Evolutionary conservation across 1,139 yeast genomes (phyloP), one percentile per base, ranked within the genome.

Genomic region (Scheffersomyces segobiensis): DNA sequence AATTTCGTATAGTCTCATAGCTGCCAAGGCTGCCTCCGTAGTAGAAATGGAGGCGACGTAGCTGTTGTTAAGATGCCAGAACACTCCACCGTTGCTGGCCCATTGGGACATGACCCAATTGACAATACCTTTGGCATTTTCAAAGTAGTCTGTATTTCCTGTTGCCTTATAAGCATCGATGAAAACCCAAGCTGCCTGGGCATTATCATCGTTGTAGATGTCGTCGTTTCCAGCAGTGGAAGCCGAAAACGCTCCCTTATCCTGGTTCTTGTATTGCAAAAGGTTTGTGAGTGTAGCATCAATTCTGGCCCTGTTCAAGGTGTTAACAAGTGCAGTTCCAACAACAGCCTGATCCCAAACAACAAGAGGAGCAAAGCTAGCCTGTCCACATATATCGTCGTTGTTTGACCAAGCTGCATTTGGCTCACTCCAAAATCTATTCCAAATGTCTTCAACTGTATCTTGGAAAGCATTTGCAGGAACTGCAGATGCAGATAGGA

Each of bases 31-130:
- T 1, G 74, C 69, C 61, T 77, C 81, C 7, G 70, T 61, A 5
- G 72, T 72, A 6, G 80, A 76, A 48, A 77, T 76, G 59, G 75
- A 74, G 1, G 80, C 76, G 32, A 77, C 64, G 62, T 77, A 77
- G 32, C 60, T 56, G 2, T 69, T 71, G 17, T 68, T 61, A 47
- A 67, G 63, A 53, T 64, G 55, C 81, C 81, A 77, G 7, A 64
- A 62, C 18, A 77, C 67, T 2, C 79, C 81, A 5, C 79, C 79
- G 20, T 59, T 63, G 1, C 60, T 51, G 46, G 60, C 62, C 62
- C 65, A 63, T 56, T 72, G 74, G 2, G 59, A 52, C 52, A 57
- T 57, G 53, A 68, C 52, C 54, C 66, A 67, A 5, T 62, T 58
- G 57, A 68, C 57, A 21, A 71, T 52, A 14, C 57, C 56, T 17